Evolutionary conservation across 768 basidiomycete species (phyloP).

Genomic region (Psilocybe cyanescens): DNA sequence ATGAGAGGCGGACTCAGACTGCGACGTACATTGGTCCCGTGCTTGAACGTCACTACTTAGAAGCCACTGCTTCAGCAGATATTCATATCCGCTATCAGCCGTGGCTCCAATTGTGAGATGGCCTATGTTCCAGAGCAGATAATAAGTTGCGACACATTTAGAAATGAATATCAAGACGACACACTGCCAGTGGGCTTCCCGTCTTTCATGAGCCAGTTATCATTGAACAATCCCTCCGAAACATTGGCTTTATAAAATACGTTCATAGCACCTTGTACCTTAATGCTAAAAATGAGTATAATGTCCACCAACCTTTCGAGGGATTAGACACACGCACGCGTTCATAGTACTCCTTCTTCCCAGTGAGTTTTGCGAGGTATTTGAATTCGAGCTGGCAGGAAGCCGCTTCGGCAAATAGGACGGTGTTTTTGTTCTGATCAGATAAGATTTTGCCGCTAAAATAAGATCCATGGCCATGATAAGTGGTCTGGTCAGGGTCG

Average conservation of each 20-base stretch:
- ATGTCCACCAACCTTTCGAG: neutral
- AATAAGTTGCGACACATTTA: neutral
- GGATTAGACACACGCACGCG: constrained; percentile 23
- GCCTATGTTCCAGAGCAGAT: constrained; percentile 24
- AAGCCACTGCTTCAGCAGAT: constrained; percentile 68
- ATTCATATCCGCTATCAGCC: constrained; percentile 71
- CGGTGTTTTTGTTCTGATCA: constrained; percentile 15
- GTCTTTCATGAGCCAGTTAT: constrained; percentile 31
- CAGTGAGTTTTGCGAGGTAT: constrained; percentile 71
- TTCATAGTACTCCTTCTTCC: constrained; percentile 54
- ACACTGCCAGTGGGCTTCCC: constrained; percentile 30
- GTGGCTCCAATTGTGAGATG: constrained; percentile 58
- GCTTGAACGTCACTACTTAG: constrained; percentile 51
- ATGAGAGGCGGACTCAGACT: neutral
- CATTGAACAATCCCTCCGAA: constrained; percentile 37
- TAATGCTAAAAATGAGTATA: constrained; percentile 10
- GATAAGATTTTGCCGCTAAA: constrained; percentile 31
- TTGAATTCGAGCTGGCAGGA: constrained; percentile 79
- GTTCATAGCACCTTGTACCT: constrained; percentile 42
- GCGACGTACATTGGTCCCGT: constrained; percentile 54
- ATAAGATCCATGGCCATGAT: neutral
- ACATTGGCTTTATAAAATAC: constrained; percentile 35
- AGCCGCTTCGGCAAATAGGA: constrained; percentile 41
- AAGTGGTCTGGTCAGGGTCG: no score
- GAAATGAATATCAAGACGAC: constrained; percentile 8